A percentile compares a stretch with the other conserved stretches of the same genome.
phyloP scores from a whole-genome alignment of 2,329 filamentous ascomycete genomes.

The Phialocephala subalpina region DNA sequence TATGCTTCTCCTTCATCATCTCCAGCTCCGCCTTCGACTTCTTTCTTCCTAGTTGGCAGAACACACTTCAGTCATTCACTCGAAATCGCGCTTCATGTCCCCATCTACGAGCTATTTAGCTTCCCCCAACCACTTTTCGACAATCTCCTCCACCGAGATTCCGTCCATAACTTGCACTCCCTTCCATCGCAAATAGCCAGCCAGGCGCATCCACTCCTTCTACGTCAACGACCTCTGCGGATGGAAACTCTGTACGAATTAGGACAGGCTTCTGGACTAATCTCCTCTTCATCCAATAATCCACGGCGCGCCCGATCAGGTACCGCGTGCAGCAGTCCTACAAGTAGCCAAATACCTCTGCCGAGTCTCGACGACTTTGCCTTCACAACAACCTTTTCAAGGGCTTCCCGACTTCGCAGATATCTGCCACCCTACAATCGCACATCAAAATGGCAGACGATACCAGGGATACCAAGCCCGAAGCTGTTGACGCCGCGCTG shows the following conservation, averaged over 20 bases:
- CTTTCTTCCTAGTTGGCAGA: slow-evolving; percentile 26
- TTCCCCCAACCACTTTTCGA: slow-evolving; percentile 22
- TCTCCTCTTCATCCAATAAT: not conserved
- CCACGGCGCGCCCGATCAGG: not conserved
- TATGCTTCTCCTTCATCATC: slow-evolving; percentile 29
- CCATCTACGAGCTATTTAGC: slow-evolving; percentile 31
- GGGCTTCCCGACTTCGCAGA: not conserved
- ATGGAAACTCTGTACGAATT: not conserved
- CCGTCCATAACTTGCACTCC: slow-evolving; percentile 21
- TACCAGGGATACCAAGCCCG: slow-evolving; percentile 36
- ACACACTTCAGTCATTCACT: slow-evolving; percentile 29
- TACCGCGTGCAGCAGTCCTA: not conserved
- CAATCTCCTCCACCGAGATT: slow-evolving; percentile 15
- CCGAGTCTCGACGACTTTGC: slow-evolving; percentile 11
- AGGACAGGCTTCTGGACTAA: not conserved
- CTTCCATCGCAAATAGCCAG: slow-evolving; percentile 23
- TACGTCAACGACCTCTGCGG: slow-evolving; percentile 17
- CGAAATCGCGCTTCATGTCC: slow-evolving; percentile 37
- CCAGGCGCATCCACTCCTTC: slow-evolving; percentile 27
- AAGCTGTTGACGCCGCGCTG: slow-evolving; percentile 42
- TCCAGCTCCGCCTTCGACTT: slow-evolving; percentile 18
- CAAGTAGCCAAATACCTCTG: not conserved
- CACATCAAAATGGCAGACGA: slow-evolving; percentile 42
- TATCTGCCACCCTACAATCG: slow-evolving; percentile 10
- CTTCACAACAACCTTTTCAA: slow-evolving; percentile 1